Evolutionary conservation across 805 yeast genomes (phyloP).

Genomic region (Ascoidea asiatica): DNA sequence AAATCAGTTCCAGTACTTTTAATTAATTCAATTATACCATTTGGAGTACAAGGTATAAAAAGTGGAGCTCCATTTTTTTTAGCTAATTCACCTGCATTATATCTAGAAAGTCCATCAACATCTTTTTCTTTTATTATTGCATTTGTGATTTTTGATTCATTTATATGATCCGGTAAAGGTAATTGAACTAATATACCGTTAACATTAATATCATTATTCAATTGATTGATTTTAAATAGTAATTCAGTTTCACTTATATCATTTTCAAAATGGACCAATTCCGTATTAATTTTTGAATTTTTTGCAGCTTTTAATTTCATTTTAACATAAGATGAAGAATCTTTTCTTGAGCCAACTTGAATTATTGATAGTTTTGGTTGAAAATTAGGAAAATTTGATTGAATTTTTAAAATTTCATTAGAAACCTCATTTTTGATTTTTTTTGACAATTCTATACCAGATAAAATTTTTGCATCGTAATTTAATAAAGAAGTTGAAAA

Average conservation of each 20-base stretch:
- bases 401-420: constrained; percentile 30
- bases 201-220: constrained; percentile 64
- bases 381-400: constrained; percentile 33
- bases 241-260: constrained; percentile 45
- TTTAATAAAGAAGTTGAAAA: neutral
- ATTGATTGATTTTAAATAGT: constrained; percentile 39
- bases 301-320: constrained; percentile 86
- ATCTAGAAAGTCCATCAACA: constrained; percentile 89
- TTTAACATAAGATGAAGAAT: constrained; percentile 80
- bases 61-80: constrained; percentile 74
- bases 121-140: constrained; percentile 77
- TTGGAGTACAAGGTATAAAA: constrained; percentile 91
- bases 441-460: constrained; percentile 22
- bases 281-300: constrained; percentile 66
- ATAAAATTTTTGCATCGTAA: constrained; percentile 11
- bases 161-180: constrained; percentile 72
- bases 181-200: constrained; percentile 86
- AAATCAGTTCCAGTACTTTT: constrained; percentile 53
- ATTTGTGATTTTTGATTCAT: constrained; percentile 70
- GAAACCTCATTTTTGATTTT: constrained; percentile 17
- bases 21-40: constrained; percentile 76
- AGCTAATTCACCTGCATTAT: constrained; percentile 80
- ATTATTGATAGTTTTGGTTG: constrained; percentile 69
- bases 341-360: constrained; percentile 86
- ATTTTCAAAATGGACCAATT: constrained; percentile 50